Percentiles rank a stretch among this genome's conserved stretches.
Evolutionary conservation across 495 filamentous ascomycete genomes (phyloP).

Genomic region (Hyaloscypha finlandica): DNA sequence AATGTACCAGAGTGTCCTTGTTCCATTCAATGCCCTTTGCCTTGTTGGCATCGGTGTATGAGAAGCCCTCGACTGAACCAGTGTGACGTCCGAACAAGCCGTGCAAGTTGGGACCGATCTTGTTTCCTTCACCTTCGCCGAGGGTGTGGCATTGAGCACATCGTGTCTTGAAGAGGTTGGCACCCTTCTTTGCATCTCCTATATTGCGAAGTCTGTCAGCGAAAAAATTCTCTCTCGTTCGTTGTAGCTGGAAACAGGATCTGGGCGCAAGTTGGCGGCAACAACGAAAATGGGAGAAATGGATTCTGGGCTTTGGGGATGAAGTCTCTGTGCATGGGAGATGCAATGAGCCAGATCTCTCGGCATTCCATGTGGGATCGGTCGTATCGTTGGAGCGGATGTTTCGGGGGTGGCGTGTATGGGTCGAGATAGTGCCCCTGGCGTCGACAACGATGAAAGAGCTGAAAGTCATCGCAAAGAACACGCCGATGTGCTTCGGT

Average conservation of each 20-base stretch:
- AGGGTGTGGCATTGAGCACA: conserved; percentile 99
- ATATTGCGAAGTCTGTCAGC: conserved; percentile 26
- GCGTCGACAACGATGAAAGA: conserved; percentile 5
- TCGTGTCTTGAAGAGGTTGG: conserved; percentile 98
- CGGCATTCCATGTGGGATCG: not conserved
- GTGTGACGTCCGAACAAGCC: conserved; percentile 97
- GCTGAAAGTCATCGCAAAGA: not conserved
- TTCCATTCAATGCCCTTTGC: conserved; percentile 88
- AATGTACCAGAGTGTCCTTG: conserved; percentile 79
- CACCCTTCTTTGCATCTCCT: conserved; percentile 97
- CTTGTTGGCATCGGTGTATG: conserved; percentile 99
- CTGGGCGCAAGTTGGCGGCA: conserved; percentile 22
- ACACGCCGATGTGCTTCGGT: not conserved
- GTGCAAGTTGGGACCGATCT: conserved; percentile 95
- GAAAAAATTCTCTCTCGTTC: not conserved
- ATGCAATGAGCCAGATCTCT: conserved; percentile 1
- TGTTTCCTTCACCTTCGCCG: conserved; percentile 85
- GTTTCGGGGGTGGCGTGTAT: conserved; percentile 3
- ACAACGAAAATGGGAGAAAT: not conserved
- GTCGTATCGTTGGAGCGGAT: not conserved
- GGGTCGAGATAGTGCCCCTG: not conserved
- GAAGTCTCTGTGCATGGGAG: not conserved
- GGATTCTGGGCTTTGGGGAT: not conserved
- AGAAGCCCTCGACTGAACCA: conserved; percentile 85
- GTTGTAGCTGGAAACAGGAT: not conserved